These are phyloP conservation scores for Lycium barbarum DNA, from an alignment of 257 asterid species.

Conservation along the genomic window DNA sequence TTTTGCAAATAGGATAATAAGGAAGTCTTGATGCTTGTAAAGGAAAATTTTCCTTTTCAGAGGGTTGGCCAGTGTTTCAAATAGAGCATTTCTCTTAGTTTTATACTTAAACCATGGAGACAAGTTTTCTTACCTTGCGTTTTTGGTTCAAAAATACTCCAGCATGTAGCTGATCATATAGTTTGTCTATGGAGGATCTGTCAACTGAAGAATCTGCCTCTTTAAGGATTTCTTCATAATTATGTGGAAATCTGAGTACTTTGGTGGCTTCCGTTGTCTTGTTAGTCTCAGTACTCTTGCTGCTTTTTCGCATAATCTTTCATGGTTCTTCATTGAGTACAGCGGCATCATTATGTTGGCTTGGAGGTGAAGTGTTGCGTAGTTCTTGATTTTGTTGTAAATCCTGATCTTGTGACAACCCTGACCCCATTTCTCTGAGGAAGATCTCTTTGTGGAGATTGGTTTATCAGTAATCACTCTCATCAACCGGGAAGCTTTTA, in stretches of 20 bases:
- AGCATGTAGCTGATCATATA: slow-evolving; percentile 54
- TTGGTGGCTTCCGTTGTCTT: slow-evolving; percentile 33
- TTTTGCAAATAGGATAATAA: background rate
- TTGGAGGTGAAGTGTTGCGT: slow-evolving; percentile 30
- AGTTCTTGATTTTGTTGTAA: slow-evolving; percentile 34
- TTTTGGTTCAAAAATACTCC: slow-evolving; percentile 75
- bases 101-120: background rate
- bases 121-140: slow-evolving; percentile 55
- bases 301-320: slow-evolving; percentile 27
- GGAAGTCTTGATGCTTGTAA: background rate
- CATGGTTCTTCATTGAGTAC: slow-evolving; percentile 45
- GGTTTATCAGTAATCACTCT: slow-evolving; percentile 11
- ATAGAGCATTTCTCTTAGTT: background rate
- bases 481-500: slow-evolving; percentile 11
- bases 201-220: slow-evolving; percentile 63
- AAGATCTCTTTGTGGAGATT: slow-evolving; percentile 11
- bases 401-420: slow-evolving; percentile 50
- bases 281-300: slow-evolving; percentile 37
- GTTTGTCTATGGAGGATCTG: slow-evolving; percentile 54
- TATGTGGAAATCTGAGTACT: slow-evolving; percentile 57
- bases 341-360: slow-evolving; percentile 51
- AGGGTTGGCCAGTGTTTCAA: background rate
- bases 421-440: slow-evolving; percentile 56
- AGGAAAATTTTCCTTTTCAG: background rate
- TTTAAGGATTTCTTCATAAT: slow-evolving; percentile 57